Conservation (phyloP, 2,329 filamentous ascomycete genomes). For the Thielaviopsis populi region DNA sequence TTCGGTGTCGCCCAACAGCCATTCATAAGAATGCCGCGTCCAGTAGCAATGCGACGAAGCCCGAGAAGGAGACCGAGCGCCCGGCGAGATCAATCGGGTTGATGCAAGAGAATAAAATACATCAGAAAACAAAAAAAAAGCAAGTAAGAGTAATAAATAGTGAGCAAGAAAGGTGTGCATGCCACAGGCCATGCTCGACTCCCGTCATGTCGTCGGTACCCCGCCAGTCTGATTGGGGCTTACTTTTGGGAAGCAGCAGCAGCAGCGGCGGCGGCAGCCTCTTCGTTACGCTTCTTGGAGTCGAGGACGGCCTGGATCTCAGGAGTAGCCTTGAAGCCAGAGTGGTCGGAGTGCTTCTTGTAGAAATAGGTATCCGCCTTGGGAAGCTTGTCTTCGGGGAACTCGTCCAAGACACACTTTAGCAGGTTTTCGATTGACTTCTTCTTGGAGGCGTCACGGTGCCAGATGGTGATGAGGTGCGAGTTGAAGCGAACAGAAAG, state of each 20-base stretch:
- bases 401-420: constrained; percentile 53
- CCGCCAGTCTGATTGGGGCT: background rate
- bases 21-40: background rate
- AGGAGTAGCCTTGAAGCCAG: constrained; percentile 56
- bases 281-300: constrained; percentile 33
- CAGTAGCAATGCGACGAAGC: background rate
- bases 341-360: constrained; percentile 80
- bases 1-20: background rate
- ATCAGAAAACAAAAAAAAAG: background rate
- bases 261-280: constrained; percentile 19
- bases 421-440: constrained; percentile 63
- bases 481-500: constrained; percentile 80
- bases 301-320: constrained; percentile 43
- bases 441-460: constrained; percentile 70
- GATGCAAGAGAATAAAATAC: background rate
- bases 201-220: background rate
- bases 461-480: constrained; percentile 83
- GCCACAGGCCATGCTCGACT: background rate
- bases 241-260: constrained; percentile 18
- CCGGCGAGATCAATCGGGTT: background rate
- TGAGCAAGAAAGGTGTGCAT: background rate
- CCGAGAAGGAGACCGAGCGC: background rate
- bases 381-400: constrained; percentile 58
- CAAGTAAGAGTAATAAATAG: background rate
- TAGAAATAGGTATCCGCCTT: constrained; percentile 64